A percentile compares a stretch with the other conserved stretches of the same genome.
These are phyloP conservation scores for Komagataella mondaviorum DNA, from an alignment of 805 yeast genomes.

Conservation along the genomic window DNA sequence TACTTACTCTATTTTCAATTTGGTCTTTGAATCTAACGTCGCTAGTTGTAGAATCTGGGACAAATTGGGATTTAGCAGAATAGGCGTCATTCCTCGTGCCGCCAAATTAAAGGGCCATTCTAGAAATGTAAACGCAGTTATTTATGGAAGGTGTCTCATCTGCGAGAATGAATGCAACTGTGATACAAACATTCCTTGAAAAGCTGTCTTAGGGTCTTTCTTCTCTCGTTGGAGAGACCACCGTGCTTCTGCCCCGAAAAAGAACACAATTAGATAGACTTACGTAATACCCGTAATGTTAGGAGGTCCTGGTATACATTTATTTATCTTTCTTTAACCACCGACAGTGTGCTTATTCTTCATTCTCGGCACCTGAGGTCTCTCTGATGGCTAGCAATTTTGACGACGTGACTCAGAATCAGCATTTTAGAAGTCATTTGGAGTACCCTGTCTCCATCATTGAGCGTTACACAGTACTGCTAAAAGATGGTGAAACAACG, in stretches of 20 bases:
- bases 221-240: not conserved
- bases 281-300: not conserved
- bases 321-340: not conserved
- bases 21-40: slow-evolving; percentile 70
- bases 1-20: slow-evolving; percentile 72
- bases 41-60: slow-evolving; percentile 82
- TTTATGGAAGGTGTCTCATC: slow-evolving; percentile 55
- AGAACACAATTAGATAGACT: too few species aligned
- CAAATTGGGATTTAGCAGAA: slow-evolving; percentile 60
- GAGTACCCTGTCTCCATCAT: slow-evolving; percentile 22
- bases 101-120: slow-evolving; percentile 56
- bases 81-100: slow-evolving; percentile 65
- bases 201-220: not conserved
- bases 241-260: not conserved
- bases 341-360: not conserved
- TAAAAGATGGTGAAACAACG: slow-evolving; percentile 81
- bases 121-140: slow-evolving; percentile 59
- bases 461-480: slow-evolving; percentile 60
- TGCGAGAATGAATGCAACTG: not conserved
- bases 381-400: slow-evolving; percentile 9
- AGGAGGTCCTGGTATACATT: not conserved
- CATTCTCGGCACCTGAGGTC: not conserved
- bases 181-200: not conserved
- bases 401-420: slow-evolving; percentile 34
- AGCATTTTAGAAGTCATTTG: slow-evolving; percentile 28